Conservation (phyloP, 2,329 filamentous ascomycete species). For the Dothidotthia symphoricarpi region DNA sequence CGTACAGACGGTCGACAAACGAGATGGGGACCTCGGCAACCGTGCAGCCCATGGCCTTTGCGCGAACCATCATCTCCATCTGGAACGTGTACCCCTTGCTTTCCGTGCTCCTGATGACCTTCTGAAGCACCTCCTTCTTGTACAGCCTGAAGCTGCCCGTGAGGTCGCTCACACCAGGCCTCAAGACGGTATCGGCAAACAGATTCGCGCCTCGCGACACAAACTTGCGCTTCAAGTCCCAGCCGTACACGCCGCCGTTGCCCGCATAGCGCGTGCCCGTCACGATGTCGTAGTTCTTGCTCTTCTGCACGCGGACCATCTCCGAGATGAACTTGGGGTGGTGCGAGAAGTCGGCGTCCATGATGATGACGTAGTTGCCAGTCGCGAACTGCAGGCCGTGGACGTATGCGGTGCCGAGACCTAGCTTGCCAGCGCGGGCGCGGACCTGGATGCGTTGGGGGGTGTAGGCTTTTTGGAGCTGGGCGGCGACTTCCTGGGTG, state of each 20-base stretch:
- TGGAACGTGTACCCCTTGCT: constrained; percentile 98
- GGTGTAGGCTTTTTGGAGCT: constrained; percentile 83
- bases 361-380: constrained; percentile 97
- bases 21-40: constrained; percentile 95
- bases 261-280: constrained; percentile 93
- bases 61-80: constrained; percentile 99
- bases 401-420: constrained; percentile 94
- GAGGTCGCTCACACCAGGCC: constrained; percentile 91
- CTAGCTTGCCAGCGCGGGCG: constrained; percentile 88
- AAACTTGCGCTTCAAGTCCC: constrained; percentile 81
- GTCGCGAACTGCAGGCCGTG: constrained; percentile 87
- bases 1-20: constrained; percentile 89
- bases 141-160: constrained; percentile 95
- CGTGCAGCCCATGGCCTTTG: constrained; percentile 91
- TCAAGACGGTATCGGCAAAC: constrained; percentile 90
- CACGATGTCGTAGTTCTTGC: constrained; percentile 87
- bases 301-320: constrained; percentile 82
- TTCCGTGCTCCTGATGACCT: constrained; percentile 86
- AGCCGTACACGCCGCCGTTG: constrained; percentile 83
- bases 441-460: constrained; percentile 76
- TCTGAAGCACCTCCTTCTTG: constrained; percentile 84
- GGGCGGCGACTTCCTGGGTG: constrained; percentile 84
- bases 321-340: constrained; percentile 98
- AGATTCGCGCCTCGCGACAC: constrained; percentile 87
- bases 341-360: constrained; percentile 99